Evolutionary conservation across 441 rosid species (phyloP).

Genomic region (Populus trichocarpa): DNA sequence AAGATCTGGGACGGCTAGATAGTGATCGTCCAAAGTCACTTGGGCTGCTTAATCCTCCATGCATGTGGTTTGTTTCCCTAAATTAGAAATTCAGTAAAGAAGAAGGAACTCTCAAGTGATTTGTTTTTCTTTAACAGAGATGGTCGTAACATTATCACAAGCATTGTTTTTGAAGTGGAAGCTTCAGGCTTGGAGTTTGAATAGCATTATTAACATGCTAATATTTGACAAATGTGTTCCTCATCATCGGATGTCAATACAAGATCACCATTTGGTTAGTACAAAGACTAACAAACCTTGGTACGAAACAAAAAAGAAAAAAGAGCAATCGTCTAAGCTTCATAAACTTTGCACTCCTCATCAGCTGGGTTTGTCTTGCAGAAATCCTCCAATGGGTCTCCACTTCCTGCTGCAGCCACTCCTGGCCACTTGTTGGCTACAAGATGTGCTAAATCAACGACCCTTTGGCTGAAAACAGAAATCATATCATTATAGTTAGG

Average conservation of each 20-base stretch:
- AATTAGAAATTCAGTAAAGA: background rate
- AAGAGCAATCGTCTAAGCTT: constrained; percentile 33
- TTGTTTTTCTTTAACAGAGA: background rate
- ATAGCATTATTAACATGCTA: background rate
- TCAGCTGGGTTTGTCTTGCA: constrained; percentile 87
- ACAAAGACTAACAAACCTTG: constrained; percentile 16
- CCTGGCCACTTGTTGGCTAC: constrained; percentile 93
- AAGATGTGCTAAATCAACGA: constrained; percentile 94
- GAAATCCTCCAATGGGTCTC: constrained; percentile 92
- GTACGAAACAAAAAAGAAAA: constrained; percentile 2
- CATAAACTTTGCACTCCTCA: constrained; percentile 90
- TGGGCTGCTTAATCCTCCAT: background rate
- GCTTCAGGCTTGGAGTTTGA: background rate
- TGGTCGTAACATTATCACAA: background rate
- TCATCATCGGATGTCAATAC: constrained; percentile 14
- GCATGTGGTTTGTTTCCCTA: background rate
- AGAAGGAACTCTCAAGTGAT: background rate
- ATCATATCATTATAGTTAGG: background rate
- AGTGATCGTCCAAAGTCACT: background rate
- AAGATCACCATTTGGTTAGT: constrained; percentile 11
- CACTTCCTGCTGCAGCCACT: constrained; percentile 48
- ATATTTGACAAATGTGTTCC: background rate
- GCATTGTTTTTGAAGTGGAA: background rate
- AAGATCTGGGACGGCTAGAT: background rate
- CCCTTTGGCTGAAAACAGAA: constrained; percentile 75